phyloP scores from a whole-genome alignment of 805 yeast genomes.

The Millerozyma miso region DNA sequence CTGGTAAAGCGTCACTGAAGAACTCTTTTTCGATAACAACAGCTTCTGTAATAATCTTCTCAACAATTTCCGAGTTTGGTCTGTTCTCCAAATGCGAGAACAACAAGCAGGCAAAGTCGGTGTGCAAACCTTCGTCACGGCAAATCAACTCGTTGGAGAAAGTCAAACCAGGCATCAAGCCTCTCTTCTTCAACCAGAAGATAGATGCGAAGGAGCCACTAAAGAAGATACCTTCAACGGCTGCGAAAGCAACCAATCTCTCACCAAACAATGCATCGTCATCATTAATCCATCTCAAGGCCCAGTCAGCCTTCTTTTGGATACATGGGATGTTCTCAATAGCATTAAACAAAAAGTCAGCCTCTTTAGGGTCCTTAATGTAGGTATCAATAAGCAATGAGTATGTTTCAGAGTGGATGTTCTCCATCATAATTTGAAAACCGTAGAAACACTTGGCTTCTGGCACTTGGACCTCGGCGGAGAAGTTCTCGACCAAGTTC shows the following conservation, averaged over 20 bases:
- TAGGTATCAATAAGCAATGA: slow-evolving; percentile 91
- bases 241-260: slow-evolving; percentile 96
- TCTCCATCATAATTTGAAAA: slow-evolving; percentile 99
- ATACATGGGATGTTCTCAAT: slow-evolving; percentile 95
- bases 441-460: slow-evolving; percentile 99
- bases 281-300: slow-evolving; percentile 93
- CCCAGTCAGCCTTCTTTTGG: slow-evolving; percentile 98
- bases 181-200: slow-evolving; percentile 98
- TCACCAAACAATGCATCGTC: slow-evolving; percentile 86
- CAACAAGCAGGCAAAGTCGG: slow-evolving; percentile 95
- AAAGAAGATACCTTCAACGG: slow-evolving; percentile 98
- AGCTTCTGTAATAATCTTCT: slow-evolving; percentile 89
- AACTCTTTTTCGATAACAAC: slow-evolving; percentile 91
- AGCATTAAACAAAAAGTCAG: slow-evolving; percentile 88
- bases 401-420: slow-evolving; percentile 96
- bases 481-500: slow-evolving; percentile 93
- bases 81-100: slow-evolving; percentile 90
- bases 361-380: slow-evolving; percentile 93
- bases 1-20: slow-evolving; percentile 93
- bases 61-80: slow-evolving; percentile 75
- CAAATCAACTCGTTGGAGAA: slow-evolving; percentile 96
- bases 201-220: slow-evolving; percentile 98
- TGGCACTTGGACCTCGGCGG: slow-evolving; percentile 94
- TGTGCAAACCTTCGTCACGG: slow-evolving; percentile 98
- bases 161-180: slow-evolving; percentile 97